These are phyloP conservation scores for Luffa acutangula DNA, from an alignment of 306 rosid species.

Conservation along the genomic window DNA sequence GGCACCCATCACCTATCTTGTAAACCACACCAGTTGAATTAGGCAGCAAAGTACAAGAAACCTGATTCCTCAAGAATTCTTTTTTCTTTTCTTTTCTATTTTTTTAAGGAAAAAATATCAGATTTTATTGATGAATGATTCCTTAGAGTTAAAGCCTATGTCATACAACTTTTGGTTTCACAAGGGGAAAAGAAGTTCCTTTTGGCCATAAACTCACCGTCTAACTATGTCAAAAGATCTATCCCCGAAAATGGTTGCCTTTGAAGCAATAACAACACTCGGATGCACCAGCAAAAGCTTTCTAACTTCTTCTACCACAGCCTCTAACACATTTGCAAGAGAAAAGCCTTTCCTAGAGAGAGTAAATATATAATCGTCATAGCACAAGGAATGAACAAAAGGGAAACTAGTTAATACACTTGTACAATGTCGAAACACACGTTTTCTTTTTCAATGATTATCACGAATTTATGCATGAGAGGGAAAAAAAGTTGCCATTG, in stretches of 20 bases:
- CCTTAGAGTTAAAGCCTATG: background rate
- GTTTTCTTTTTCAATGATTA: background rate
- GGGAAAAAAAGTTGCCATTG: background rate
- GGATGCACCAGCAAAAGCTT: conserved; percentile 70
- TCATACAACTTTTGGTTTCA: background rate
- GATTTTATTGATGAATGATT: no score
- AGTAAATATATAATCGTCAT: background rate
- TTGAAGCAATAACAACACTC: conserved; percentile 67
- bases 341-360: conserved; percentile 54
- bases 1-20: background rate
- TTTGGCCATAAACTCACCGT: conserved; percentile 33
- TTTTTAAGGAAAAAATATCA: no score
- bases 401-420: background rate
- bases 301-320: conserved; percentile 63
- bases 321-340: conserved; percentile 54
- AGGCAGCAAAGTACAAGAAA: background rate
- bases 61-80: background rate
- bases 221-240: conserved; percentile 29
- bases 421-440: background rate
- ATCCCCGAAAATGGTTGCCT: conserved; percentile 50
- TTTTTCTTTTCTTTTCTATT: no score
- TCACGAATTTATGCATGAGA: background rate
- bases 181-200: background rate
- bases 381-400: background rate
- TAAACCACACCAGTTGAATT: background rate